phyloP scores from a whole-genome alignment of 495 filamentous ascomycete species.

The Rhizodiscina lignyota region DNA sequence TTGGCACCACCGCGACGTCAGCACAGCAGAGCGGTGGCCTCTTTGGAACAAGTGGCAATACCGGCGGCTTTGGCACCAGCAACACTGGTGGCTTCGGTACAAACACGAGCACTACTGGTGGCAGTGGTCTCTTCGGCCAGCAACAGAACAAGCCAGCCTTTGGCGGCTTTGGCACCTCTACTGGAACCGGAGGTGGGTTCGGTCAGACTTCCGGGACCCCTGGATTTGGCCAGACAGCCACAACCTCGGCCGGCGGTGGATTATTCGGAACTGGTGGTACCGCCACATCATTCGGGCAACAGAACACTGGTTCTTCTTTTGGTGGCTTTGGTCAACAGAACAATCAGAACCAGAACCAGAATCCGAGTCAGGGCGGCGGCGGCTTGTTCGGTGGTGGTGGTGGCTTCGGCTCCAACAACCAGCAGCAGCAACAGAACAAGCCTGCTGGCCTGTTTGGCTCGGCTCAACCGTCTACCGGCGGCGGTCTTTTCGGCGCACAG shows the following conservation, averaged over 20 bases:
- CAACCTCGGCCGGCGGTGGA: not conserved
- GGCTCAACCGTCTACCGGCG: too few species aligned
- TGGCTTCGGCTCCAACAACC: constrained; percentile 4
- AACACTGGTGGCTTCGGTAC: constrained; percentile 31
- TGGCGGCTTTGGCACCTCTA: constrained; percentile 6
- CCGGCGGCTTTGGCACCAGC: constrained; percentile 16
- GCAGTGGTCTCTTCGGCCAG: not conserved
- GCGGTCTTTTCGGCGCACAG: constrained; percentile 18
- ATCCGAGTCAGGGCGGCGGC: constrained; percentile 20
- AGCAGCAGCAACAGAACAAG: constrained; percentile 1
- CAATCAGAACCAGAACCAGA: constrained; percentile 27
- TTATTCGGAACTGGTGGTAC: constrained; percentile 1
- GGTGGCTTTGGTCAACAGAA: constrained; percentile 25
- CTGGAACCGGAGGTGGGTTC: constrained; percentile 7
- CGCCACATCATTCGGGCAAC: constrained; percentile 7
- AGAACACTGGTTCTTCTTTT: constrained; percentile 21
- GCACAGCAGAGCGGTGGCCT: constrained; percentile 2
- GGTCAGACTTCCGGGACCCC: not conserved
- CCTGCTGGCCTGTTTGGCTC: not conserved
- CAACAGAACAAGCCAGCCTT: constrained; percentile 12
- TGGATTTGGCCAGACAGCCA: constrained; percentile 1
- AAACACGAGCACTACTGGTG: not conserved
- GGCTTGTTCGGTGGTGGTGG: too few species aligned
- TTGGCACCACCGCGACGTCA: constrained; percentile 7
- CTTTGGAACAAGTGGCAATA: constrained; percentile 3